Evolutionary conservation across 1,284 basidiomycete genomes (phyloP).

Genomic region (Meripilus lineatus): DNA sequence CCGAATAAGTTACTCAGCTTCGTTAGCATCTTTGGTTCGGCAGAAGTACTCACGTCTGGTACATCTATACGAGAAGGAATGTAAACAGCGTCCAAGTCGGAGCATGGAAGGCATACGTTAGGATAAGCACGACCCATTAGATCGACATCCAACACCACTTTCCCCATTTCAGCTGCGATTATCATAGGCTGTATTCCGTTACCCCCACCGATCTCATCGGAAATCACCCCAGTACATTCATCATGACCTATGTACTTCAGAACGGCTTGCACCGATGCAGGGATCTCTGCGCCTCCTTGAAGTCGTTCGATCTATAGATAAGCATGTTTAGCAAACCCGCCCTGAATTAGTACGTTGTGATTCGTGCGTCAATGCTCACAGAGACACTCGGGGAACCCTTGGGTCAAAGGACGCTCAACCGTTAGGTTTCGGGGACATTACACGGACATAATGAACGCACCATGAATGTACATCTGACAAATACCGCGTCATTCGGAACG

Average conservation of each 20-base stretch:
- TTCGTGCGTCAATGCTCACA: conserved; percentile 12
- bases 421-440: too few species aligned
- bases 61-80: conserved; percentile 19
- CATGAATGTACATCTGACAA: conserved; percentile 34
- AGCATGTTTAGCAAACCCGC: background rate
- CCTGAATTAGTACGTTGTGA: background rate
- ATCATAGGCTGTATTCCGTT: conserved; percentile 54
- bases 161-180: conserved; percentile 32
- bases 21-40: too few species aligned
- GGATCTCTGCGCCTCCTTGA: conserved; percentile 32
- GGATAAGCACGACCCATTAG: conserved; percentile 49
- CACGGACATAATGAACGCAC: conserved; percentile 28
- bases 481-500: conserved; percentile 20
- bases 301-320: conserved; percentile 21
- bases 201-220: conserved; percentile 53
- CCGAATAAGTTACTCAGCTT: background rate
- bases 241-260: conserved; percentile 21
- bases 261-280: conserved; percentile 20
- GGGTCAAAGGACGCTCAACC: background rate
- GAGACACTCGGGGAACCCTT: conserved; percentile 46
- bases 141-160: conserved; percentile 32
- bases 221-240: conserved; percentile 31
- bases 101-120: conserved; percentile 18
- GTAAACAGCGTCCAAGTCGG: conserved; percentile 23
- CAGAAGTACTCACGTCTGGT: conserved; percentile 23